Base-by-base conservation (phyloP, 345 rosid species). In the Mangifera indica region DNA sequence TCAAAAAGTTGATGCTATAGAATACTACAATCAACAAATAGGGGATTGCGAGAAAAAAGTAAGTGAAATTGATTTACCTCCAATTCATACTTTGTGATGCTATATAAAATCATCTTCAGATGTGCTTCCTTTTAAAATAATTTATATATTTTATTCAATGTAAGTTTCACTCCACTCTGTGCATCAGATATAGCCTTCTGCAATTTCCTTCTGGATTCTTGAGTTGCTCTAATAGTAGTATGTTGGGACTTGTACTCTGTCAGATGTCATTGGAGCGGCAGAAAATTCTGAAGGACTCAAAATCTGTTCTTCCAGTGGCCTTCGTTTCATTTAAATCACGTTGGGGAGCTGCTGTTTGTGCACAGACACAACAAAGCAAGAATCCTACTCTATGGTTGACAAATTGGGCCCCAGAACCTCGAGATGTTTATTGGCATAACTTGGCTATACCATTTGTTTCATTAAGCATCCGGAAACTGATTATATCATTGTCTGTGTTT, bases 281-380 rank as follows among this genome's bases (percentile, higher is more conserved):
- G 80, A 87, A 85, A 77, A 86, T 92, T 76, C 74, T 92, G 32
- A 85, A 81, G 70, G 94, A 95, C 71, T 55, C 91, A 4, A 91
- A 92, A 71, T 78, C 85, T 65, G 84, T 88, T 42, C 85, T 92
- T 65, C 93, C 97, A 13, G 97, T 95, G 69, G 76, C 94, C 56
- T 95, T 95, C 79, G 97, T 92, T 51, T 91, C 99, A 55, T 95
- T 95, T 75, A 82, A 89, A 73, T 92, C 98, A 21, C 87, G 98
- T 3, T 92, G 99, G 98, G 99, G 97, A 0, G 98, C 99, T 60
- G 93, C 99, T 70, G 91, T 95, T 66, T 95, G 99, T 83, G 99
- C 99, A 66, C 99, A 95, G 78, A 95, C 99, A 22, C 93, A 89
- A 61, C 99, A 95, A 76, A 88, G 96, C 91, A 89, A 81, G 88